These are phyloP conservation scores for Quercus alba DNA, from an alignment of 306 rosid genomes.

Conservation along the genomic window DNA sequence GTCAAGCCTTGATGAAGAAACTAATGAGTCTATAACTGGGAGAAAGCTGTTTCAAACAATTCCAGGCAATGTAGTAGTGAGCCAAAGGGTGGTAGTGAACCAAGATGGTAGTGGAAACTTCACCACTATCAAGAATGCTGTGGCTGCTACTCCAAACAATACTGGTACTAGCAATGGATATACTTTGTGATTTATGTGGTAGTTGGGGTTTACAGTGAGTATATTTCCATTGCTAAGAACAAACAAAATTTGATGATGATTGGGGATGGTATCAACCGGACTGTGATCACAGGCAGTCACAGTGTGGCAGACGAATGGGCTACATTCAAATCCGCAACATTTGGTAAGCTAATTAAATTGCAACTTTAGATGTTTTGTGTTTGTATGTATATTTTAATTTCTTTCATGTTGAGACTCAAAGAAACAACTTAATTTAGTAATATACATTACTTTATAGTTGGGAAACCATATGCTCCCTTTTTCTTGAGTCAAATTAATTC, in stretches of 20 bases:
- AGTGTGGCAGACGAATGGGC: too few species aligned
- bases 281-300: too few species aligned
- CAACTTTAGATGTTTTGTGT: too few species aligned
- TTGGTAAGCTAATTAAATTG: too few species aligned
- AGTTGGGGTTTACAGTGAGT: conserved; percentile 33
- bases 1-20: conserved; percentile 2
- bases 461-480: too few species aligned
- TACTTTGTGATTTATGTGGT: conserved; percentile 35
- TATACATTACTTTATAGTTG: too few species aligned
- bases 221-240: conserved; percentile 23
- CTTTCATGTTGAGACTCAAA: too few species aligned
- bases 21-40: conserved; percentile 5
- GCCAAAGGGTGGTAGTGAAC: conserved; percentile 34
- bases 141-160: conserved; percentile 28
- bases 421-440: too few species aligned
- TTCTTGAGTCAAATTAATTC: too few species aligned
- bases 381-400: too few species aligned
- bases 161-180: conserved; percentile 28
- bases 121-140: conserved; percentile 21
- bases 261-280: too few species aligned
- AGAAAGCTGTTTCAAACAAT: conserved; percentile 24
- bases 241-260: conserved; percentile 29
- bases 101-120: conserved; percentile 34
- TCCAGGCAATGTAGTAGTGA: conserved; percentile 15
- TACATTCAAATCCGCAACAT: too few species aligned